phyloP scores from a whole-genome alignment of 2,329 filamentous ascomycete species.

The Cadophora luteo-olivacea region DNA sequence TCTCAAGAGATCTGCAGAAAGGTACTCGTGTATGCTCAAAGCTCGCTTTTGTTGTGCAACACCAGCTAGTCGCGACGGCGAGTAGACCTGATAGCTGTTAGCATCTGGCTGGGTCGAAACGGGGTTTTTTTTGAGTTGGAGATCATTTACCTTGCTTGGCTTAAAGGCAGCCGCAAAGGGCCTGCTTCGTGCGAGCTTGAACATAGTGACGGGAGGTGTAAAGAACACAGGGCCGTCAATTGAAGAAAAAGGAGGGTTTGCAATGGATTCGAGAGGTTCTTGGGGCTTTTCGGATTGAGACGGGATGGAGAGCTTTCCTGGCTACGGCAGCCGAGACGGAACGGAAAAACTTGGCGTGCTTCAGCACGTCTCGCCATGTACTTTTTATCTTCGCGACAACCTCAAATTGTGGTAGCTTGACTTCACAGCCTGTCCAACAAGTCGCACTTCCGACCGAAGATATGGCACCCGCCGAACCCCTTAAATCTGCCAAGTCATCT shows the following conservation, averaged over 20 bases:
- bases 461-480: conserved; percentile 33
- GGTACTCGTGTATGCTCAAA: conserved; percentile 98
- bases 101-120: conserved; percentile 32
- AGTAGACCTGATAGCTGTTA: conserved; percentile 49
- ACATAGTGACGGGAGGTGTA: conserved; percentile 66
- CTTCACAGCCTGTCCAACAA: not conserved
- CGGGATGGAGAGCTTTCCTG: conserved; percentile 31
- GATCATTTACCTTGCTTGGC: conserved; percentile 72
- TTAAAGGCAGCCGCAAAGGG: conserved; percentile 81
- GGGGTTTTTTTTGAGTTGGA: conserved; percentile 15
- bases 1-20: conserved; percentile 89
- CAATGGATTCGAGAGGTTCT: conserved; percentile 28
- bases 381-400: conserved; percentile 17
- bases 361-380: conserved; percentile 30
- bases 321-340: conserved; percentile 28
- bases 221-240: conserved; percentile 39
- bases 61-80: conserved; percentile 65
- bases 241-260: conserved; percentile 33
- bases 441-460: conserved; percentile 8
- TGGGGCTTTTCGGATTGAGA: conserved; percentile 33
- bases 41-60: conserved; percentile 80
- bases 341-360: conserved; percentile 8
- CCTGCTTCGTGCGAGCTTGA: conserved; percentile 83
- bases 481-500: conserved; percentile 34
- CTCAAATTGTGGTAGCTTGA: not conserved